Conservation (phyloP, 208 protist species). For the Strigomonas galati region DNA sequence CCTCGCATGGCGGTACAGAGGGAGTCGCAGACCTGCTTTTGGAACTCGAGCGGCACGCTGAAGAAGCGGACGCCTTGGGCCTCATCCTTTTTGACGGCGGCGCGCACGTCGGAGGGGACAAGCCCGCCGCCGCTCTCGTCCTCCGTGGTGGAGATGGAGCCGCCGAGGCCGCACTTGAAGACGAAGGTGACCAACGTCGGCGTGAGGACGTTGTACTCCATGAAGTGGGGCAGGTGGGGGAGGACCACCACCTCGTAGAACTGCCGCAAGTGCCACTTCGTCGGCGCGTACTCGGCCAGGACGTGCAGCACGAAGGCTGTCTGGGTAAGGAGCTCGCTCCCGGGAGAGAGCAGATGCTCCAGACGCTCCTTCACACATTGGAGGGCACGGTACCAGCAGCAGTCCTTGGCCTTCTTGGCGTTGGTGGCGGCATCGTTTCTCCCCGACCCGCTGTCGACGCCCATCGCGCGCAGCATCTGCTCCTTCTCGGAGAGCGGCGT, state of each 20-base stretch:
- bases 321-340: conserved; percentile 38
- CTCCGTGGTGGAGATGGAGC: conserved; percentile 16
- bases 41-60: conserved; percentile 40
- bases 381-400: conserved; percentile 66
- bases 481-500: conserved; percentile 3
- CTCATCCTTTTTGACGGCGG: conserved; percentile 39
- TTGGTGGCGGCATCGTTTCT: background rate
- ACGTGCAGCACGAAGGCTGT: conserved; percentile 72
- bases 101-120: conserved; percentile 53
- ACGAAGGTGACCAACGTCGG: conserved; percentile 55
- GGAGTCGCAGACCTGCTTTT: conserved; percentile 38
- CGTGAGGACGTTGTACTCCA: conserved; percentile 37
- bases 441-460: background rate
- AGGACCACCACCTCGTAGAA: conserved; percentile 59
- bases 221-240: conserved; percentile 35
- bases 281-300: conserved; percentile 74
- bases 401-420: conserved; percentile 16
- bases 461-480: conserved; percentile 3
- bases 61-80: conserved; percentile 58
- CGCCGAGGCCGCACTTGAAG: conserved; percentile 70
- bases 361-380: conserved; percentile 37
- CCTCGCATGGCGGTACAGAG: conserved; percentile 38
- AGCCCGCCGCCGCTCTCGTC: conserved; percentile 25
- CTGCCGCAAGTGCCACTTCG: conserved; percentile 53
- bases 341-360: conserved; percentile 47